Evolutionary conservation across 768 basidiomycete genomes (phyloP).

Genomic region (Astraeus odoratus): DNA sequence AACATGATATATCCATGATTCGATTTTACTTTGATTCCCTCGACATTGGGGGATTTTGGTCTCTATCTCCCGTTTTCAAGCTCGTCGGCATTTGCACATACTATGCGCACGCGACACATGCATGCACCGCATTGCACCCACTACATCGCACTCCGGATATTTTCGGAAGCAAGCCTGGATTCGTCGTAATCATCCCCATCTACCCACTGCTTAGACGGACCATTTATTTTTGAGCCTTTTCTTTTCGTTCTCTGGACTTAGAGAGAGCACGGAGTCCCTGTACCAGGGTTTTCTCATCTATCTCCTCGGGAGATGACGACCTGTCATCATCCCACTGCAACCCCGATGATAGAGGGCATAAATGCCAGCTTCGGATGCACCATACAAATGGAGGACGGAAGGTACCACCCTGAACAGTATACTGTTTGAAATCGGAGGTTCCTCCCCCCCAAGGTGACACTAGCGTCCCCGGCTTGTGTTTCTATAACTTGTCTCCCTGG

Average conservation of each 20-base stretch:
- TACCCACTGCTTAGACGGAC: neutral
- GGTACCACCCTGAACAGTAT: no score
- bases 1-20: slow-evolving; percentile 3
- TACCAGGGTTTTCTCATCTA: no score
- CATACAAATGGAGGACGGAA: no score
- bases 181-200: neutral
- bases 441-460: no score
- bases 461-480: neutral
- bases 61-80: slow-evolving; percentile 3
- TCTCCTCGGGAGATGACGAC: no score
- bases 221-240: neutral
- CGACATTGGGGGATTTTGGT: slow-evolving; percentile 8
- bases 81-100: neutral
- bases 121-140: neutral
- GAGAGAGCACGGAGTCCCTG: no score
- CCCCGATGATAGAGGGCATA: no score
- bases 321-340: no score
- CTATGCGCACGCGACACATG: neutral
- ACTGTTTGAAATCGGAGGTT: no score
- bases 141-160: neutral
- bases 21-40: slow-evolving; percentile 12
- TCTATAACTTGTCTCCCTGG: neutral
- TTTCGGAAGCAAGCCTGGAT: neutral
- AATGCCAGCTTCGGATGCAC: no score
- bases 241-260: neutral